Evolutionary conservation across 164 flowering plant genomes (phyloP).

Genomic region (Buxus sempervirens): DNA sequence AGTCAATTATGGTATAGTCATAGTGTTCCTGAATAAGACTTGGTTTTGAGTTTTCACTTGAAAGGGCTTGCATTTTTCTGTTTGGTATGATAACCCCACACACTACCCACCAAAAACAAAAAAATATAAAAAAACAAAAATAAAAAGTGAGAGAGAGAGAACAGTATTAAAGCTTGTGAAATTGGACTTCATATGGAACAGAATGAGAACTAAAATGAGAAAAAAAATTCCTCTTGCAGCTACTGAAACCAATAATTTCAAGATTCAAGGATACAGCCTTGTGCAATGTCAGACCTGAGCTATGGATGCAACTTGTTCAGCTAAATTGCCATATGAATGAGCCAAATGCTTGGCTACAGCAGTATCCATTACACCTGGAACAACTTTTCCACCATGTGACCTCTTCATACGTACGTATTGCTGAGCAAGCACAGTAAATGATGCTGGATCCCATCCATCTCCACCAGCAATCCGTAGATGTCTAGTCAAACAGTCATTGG

Average conservation of each 20-base stretch:
- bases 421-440: constrained; percentile 85
- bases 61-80: too few species aligned
- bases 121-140: too few species aligned
- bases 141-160: too few species aligned
- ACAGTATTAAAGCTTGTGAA: too few species aligned
- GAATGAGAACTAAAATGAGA: neutral
- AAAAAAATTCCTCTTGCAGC: neutral
- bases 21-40: too few species aligned
- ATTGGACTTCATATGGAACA: neutral
- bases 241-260: neutral
- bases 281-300: constrained; percentile 68
- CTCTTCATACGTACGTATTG: constrained; percentile 85
- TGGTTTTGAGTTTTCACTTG: too few species aligned
- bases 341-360: constrained; percentile 90
- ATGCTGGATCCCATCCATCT: constrained; percentile 92
- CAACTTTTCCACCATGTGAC: constrained; percentile 70
- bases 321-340: constrained; percentile 86
- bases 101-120: too few species aligned
- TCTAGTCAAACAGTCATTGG: constrained; percentile 54
- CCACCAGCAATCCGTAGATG: constrained; percentile 69
- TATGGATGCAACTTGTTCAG: constrained; percentile 77
- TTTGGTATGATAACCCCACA: too few species aligned
- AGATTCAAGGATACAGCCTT: constrained; percentile 1
- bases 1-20: too few species aligned
- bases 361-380: constrained; percentile 96